phyloP scores from a whole-genome alignment of 1,284 basidiomycete genomes.

The Trametes hirsuta region DNA sequence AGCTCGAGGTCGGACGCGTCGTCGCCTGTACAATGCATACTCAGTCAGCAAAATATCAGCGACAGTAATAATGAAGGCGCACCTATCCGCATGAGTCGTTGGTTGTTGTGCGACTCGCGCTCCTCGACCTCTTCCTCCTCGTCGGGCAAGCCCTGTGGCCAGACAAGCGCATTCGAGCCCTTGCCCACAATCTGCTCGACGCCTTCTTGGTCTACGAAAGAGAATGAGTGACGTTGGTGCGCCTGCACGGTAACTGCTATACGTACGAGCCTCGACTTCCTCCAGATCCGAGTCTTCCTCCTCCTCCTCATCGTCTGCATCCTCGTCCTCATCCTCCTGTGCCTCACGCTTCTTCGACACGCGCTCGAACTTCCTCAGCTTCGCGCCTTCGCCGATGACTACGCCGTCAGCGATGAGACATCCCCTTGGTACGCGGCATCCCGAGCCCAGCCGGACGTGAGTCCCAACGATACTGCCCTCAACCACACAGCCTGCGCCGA shows the following conservation, averaged over 20 bases:
- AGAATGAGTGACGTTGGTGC: neutral
- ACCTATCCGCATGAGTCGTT: slow-evolving; percentile 75
- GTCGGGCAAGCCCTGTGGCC: slow-evolving; percentile 54
- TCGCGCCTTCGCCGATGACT: slow-evolving; percentile 73
- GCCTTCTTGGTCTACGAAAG: slow-evolving; percentile 44
- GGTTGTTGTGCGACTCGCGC: slow-evolving; percentile 64
- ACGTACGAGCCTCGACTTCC: slow-evolving; percentile 64
- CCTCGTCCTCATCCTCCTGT: slow-evolving; percentile 38
- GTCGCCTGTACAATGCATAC: slow-evolving; percentile 51
- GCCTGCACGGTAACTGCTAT: neutral
- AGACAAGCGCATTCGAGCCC: slow-evolving; percentile 71
- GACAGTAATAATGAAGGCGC: slow-evolving; percentile 9
- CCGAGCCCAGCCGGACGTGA: slow-evolving; percentile 73
- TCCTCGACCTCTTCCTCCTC: slow-evolving; percentile 67
- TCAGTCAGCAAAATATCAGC: neutral
- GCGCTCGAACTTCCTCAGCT: slow-evolving; percentile 70
- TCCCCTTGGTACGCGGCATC: slow-evolving; percentile 63
- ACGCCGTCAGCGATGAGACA: slow-evolving; percentile 85
- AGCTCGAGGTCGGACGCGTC: slow-evolving; percentile 58
- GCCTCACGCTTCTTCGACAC: slow-evolving; percentile 56
- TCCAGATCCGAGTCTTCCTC: slow-evolving; percentile 64
- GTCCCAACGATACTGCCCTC: slow-evolving; percentile 81
- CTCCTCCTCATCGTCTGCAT: slow-evolving; percentile 45
- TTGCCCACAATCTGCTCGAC: slow-evolving; percentile 54
- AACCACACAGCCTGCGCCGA: slow-evolving; percentile 80